A percentile compares a stretch with the other conserved stretches of the same genome.
These are phyloP conservation scores for Neoscytalidium dimidiatum DNA, from an alignment of 2,329 filamentous ascomycete species.

Conservation along the genomic window DNA sequence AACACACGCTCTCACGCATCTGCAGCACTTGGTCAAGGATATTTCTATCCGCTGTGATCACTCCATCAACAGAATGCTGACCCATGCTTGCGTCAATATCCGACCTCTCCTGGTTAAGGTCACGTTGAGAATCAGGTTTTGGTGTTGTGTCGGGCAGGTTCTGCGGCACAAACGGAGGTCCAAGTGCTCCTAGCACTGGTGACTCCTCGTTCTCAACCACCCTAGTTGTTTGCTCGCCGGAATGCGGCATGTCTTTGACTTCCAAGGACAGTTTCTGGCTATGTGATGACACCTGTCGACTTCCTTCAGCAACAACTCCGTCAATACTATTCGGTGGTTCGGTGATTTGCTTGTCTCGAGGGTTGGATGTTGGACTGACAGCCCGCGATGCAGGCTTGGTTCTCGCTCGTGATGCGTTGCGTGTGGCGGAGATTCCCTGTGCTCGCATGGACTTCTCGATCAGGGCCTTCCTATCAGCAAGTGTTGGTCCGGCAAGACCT, in stretches of 20 bases:
- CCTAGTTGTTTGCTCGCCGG: constrained; percentile 31
- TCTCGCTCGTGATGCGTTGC: background rate
- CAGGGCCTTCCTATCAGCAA: constrained; percentile 15
- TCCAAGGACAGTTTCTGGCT: background rate
- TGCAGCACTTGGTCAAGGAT: constrained; percentile 51
- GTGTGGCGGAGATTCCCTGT: constrained; percentile 1
- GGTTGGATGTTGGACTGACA: constrained; percentile 6
- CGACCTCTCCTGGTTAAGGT: background rate
- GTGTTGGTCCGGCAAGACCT: constrained; percentile 4
- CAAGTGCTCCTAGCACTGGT: constrained; percentile 60
- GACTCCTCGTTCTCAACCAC: constrained; percentile 57
- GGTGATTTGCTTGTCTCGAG: background rate
- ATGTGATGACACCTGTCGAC: background rate
- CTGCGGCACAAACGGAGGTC: background rate
- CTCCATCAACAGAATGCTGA: background rate
- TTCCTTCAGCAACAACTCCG: background rate
- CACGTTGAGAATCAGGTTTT: constrained; percentile 6
- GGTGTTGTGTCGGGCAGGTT: background rate
- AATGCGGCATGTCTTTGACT: constrained; percentile 26
- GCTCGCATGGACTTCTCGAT: constrained; percentile 18
- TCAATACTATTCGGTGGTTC: background rate
- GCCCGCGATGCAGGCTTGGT: background rate
- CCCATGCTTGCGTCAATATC: background rate
- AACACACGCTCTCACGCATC: constrained; percentile 47
- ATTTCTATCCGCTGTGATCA: background rate